Evolutionary conservation across 2,329 filamentous ascomycete genomes (phyloP).

Genomic region (Magnaporthiopsis poae): DNA sequence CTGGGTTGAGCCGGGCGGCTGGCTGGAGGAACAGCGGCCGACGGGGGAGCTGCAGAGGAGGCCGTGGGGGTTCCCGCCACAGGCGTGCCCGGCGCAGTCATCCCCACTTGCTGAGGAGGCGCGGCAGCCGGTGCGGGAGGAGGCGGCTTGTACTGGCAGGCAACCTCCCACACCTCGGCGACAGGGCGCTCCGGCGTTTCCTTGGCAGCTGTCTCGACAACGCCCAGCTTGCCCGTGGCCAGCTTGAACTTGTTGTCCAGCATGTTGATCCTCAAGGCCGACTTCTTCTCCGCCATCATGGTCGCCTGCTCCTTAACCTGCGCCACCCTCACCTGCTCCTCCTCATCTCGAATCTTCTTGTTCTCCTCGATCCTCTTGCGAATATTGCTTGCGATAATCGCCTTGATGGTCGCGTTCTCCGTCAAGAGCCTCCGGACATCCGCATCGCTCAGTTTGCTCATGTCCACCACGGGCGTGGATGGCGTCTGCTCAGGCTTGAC

Average conservation of each 20-base stretch:
- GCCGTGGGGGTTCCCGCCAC: slow-evolving; percentile 7
- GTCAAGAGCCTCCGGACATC: slow-evolving; percentile 48
- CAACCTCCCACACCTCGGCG: slow-evolving; percentile 74
- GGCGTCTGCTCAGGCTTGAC: slow-evolving; percentile 7
- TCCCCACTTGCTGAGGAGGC: slow-evolving; percentile 1
- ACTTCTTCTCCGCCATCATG: slow-evolving; percentile 66
- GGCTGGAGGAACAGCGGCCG: background rate
- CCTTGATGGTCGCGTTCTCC: slow-evolving; percentile 47
- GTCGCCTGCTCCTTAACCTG: slow-evolving; percentile 54
- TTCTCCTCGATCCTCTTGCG: slow-evolving; percentile 63
- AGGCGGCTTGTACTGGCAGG: slow-evolving; percentile 53
- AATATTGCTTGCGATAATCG: slow-evolving; percentile 51
- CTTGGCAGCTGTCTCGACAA: slow-evolving; percentile 71
- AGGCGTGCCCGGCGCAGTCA: slow-evolving; percentile 3
- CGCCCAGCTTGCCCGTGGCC: slow-evolving; percentile 60
- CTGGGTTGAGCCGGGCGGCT: background rate
- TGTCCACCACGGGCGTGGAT: slow-evolving; percentile 25
- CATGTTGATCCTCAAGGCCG: slow-evolving; percentile 67
- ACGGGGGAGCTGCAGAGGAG: slow-evolving; percentile 14
- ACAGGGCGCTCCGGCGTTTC: slow-evolving; percentile 80
- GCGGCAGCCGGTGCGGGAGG: slow-evolving; percentile 17
- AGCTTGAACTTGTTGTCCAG: slow-evolving; percentile 57
- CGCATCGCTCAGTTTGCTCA: slow-evolving; percentile 42
- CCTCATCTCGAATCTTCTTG: slow-evolving; percentile 48
- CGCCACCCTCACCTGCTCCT: slow-evolving; percentile 39